These are phyloP conservation scores for Talaromyces sp. DNA, from an alignment of 2,329 filamentous ascomycete species.

Conservation along the genomic window DNA sequence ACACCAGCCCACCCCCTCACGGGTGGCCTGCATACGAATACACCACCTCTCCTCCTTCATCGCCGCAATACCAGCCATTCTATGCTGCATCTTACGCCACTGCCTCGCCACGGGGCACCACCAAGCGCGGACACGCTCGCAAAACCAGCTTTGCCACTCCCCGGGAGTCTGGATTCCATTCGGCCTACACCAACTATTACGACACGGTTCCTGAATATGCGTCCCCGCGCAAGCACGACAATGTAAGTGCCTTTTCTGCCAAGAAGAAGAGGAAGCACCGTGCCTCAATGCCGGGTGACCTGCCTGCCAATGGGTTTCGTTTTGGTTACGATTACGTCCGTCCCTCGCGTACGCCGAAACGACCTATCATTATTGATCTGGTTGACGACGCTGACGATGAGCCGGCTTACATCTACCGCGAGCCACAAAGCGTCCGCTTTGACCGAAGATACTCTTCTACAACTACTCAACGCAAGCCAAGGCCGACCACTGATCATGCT, in stretches of 20 bases:
- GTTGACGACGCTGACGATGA: constrained; percentile 51
- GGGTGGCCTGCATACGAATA: constrained; percentile 47
- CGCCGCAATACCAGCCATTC: constrained; percentile 41
- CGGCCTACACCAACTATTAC: constrained; percentile 44
- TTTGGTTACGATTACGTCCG: constrained; percentile 26
- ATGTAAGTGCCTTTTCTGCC: constrained; percentile 60
- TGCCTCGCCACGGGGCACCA: constrained; percentile 39
- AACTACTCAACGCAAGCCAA: constrained; percentile 14
- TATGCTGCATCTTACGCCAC: constrained; percentile 53
- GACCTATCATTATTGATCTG: constrained; percentile 53
- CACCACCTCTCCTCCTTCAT: constrained; percentile 44
- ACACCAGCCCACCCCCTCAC: constrained; percentile 38
- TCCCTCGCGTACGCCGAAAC: constrained; percentile 39
- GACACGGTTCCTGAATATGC: constrained; percentile 44
- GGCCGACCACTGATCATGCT: constrained; percentile 45
- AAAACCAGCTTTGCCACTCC: constrained; percentile 52
- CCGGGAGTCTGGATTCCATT: constrained; percentile 37
- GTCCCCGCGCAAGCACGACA: constrained; percentile 53
- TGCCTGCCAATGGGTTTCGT: constrained; percentile 23
- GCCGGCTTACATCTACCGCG: constrained; percentile 41
- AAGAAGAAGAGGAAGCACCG: constrained; percentile 31
- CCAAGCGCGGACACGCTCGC: constrained; percentile 48
- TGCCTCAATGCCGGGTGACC: constrained; percentile 42
- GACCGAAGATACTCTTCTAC: constrained; percentile 16
- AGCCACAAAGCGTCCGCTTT: constrained; percentile 30